Evolutionary conservation across 148 eudicot species (phyloP), one percentile per base, ranked within the genome.

Genomic region (Cornus kousa): DNA sequence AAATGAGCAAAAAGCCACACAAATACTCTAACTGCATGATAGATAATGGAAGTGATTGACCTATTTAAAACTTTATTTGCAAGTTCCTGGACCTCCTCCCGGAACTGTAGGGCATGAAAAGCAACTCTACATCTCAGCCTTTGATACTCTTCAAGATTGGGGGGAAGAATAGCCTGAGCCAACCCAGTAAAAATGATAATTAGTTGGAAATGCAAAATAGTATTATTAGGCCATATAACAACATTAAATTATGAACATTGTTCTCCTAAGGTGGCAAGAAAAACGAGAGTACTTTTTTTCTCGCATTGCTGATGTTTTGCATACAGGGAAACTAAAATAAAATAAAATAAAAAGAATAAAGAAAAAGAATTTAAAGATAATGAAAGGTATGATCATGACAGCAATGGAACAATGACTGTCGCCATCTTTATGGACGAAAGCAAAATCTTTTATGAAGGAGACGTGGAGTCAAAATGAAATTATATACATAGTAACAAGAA

Each of bases 61-160:
- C 97, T 93, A 75, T 91, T 88, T 43, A 93, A 79, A 75, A 93
- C 82, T 80, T 83, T 93, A 39, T 87, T 70, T 67, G 99, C 93
- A 50, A 95, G 96, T 77, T 95, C 90, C 66, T 89, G 90, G 59
- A 95, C 94, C 84, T 90, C 99, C 7, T 86, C 80, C 70, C 99
- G 88, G 79, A 95, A 91, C 67, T 78, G 82, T 65, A 95, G 87
- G 68, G 99, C 97, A 68, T 95, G 97, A 84, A 81, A 95, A 70
- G 93, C 82, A 77, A 93, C 97, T 78, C 99, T 84, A 72, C 98
- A 95, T 85, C 98, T 89, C 77, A 95, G 84, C 79, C 95, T 86
- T 71, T 93, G 97, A 83, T 90, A 90, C 81, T 93, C 99, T 84
- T 90, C 97, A 65, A 93, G 91, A 72, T 85, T 71, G 46, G 90